A percentile compares a stretch with the other conserved stretches of the same genome.
Evolutionary conservation across 805 yeast genomes (phyloP).

Genomic region (Metschnikowia similis): DNA sequence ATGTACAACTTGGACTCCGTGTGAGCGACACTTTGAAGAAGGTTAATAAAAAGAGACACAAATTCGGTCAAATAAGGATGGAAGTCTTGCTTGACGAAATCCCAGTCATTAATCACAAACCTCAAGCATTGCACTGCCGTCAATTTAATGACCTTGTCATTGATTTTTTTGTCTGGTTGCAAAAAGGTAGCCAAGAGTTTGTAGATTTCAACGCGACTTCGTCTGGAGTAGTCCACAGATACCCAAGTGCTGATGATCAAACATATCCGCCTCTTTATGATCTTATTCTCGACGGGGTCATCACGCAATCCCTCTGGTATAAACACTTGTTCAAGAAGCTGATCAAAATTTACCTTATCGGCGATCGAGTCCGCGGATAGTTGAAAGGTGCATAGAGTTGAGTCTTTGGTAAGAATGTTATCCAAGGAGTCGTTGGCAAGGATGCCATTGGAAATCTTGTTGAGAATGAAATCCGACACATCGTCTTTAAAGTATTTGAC

Average conservation of each 20-base stretch:
- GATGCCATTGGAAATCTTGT: conserved; percentile 49
- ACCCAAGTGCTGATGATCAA: conserved; percentile 80
- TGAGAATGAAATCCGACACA: conserved; percentile 51
- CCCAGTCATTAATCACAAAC: conserved; percentile 79
- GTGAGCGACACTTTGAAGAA: conserved; percentile 48
- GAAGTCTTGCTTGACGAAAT: conserved; percentile 66
- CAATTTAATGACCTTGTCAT: conserved; percentile 78
- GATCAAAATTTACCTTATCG: conserved; percentile 65
- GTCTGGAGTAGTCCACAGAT: conserved; percentile 56
- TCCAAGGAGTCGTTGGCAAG: conserved; percentile 28
- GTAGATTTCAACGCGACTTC: conserved; percentile 56
- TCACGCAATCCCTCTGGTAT: conserved; percentile 60
- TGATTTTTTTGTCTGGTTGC: conserved; percentile 37
- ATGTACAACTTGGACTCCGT: conserved; percentile 78
- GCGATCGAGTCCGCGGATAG: conserved; percentile 64
- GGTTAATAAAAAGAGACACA: conserved; percentile 44
- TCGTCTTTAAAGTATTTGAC: conserved; percentile 57
- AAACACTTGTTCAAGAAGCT: conserved; percentile 52
- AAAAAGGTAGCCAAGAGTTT: conserved; percentile 51
- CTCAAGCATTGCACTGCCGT: conserved; percentile 69
- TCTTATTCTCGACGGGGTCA: conserved; percentile 46
- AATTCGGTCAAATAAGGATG: conserved; percentile 57
- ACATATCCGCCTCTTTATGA: conserved; percentile 74
- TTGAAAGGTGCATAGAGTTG: conserved; percentile 80
- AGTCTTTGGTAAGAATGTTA: conserved; percentile 67